Percentiles rank a stretch among this genome's conserved stretches.
phyloP scores from a whole-genome alignment of 257 asterid genomes.

The Ilex asprella region DNA sequence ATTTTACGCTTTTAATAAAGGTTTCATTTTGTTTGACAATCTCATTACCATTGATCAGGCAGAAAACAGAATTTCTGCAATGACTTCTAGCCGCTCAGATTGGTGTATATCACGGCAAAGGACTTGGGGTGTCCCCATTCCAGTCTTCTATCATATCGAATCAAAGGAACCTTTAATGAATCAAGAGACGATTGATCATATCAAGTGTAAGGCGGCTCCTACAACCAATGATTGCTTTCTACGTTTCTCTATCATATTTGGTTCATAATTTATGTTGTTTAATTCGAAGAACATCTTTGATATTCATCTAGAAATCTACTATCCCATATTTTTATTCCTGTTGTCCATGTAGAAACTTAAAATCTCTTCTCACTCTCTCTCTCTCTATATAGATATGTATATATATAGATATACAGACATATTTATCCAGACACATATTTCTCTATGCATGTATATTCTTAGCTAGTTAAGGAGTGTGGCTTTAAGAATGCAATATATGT shows the following conservation, averaged over 20 bases:
- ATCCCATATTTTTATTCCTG: no score
- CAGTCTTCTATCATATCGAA: conserved; percentile 83
- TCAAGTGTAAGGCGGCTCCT: conserved; percentile 59
- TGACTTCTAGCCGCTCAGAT: conserved; percentile 94
- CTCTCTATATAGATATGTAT: no score
- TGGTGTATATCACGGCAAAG: conserved; percentile 99
- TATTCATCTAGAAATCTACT: no score
- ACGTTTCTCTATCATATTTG: not conserved
- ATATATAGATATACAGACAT: no score
- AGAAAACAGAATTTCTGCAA: conserved; percentile 77
- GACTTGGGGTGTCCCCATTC: conserved; percentile 99
- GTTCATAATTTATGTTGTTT: no score
- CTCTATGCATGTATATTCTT: no score
- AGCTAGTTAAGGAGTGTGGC: no score
- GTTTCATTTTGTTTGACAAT: not conserved
- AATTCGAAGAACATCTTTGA: no score
- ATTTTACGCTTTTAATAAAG: conserved; percentile 11
- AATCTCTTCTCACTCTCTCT: no score
- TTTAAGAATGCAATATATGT: no score
- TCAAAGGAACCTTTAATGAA: conserved; percentile 88
- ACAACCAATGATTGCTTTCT: conserved; percentile 3
- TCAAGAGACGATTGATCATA: conserved; percentile 71
- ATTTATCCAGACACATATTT: no score
- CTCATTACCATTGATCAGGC: conserved; percentile 33
- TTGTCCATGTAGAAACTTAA: no score